Evolutionary conservation across 345 rosid genomes (phyloP).

Genomic region (Aurinia saxatilis): DNA sequence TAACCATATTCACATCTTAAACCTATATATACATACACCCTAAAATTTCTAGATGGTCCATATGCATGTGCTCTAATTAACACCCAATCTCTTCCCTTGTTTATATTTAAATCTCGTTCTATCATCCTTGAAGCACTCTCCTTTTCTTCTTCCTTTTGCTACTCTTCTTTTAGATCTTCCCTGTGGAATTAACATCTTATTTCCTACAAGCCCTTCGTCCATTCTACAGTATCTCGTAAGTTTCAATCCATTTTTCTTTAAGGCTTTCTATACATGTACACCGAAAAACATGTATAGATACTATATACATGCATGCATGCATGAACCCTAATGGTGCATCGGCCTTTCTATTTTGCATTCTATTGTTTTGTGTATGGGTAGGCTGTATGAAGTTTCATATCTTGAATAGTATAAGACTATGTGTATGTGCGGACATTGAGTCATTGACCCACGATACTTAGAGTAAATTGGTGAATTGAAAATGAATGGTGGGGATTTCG

Average conservation of each 20-base stretch:
- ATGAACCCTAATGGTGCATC: not conserved
- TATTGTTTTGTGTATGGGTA: not conserved
- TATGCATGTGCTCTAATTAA: slow-evolving; percentile 16
- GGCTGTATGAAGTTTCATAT: slow-evolving; percentile 9
- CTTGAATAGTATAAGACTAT: slow-evolving; percentile 5
- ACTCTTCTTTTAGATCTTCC: not conserved
- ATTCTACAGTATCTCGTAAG: slow-evolving; percentile 23
- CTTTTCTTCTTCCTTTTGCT: not conserved
- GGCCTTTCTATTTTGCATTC: not conserved
- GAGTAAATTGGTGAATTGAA: slow-evolving; percentile 1
- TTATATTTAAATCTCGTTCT: slow-evolving; percentile 13
- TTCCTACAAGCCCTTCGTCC: not conserved
- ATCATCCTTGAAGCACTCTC: slow-evolving; percentile 4
- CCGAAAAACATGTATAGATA: not conserved
- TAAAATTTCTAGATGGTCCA: slow-evolving; percentile 24
- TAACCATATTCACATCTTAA: slow-evolving; percentile 1
- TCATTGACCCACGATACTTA: slow-evolving; percentile 7
- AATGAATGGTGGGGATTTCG: slow-evolving; percentile 10
- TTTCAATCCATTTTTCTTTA: not conserved
- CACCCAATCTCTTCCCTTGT: slow-evolving; percentile 12
- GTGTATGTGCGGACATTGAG: not conserved
- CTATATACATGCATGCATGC: not conserved
- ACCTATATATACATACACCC: not conserved
- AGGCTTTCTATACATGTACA: not conserved
- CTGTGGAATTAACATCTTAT: not conserved